phyloP scores from a whole-genome alignment of 495 filamentous ascomycete species.

The Hypoxylon intermedium region DNA sequence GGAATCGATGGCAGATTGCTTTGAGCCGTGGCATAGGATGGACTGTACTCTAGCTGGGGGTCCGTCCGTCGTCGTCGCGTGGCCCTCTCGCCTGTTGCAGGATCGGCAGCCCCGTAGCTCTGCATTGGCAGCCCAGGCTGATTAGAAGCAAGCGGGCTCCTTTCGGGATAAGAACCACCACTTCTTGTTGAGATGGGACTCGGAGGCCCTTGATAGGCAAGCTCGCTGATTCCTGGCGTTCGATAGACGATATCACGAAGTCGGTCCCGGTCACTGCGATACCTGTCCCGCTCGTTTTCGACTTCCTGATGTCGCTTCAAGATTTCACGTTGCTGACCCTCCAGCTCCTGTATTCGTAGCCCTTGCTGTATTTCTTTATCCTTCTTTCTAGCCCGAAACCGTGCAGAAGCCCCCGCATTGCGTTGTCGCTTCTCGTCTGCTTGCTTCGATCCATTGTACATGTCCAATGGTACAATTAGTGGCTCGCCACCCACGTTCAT shows the following conservation, averaged over 20 bases:
- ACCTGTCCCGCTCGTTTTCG: slow-evolving; percentile 55
- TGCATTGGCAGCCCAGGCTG: slow-evolving; percentile 32
- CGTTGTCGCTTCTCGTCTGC: slow-evolving; percentile 91
- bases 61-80: slow-evolving; percentile 55
- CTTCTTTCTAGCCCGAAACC: slow-evolving; percentile 88
- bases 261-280: slow-evolving; percentile 66
- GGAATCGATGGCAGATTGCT: slow-evolving; percentile 50
- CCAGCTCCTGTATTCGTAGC: slow-evolving; percentile 66
- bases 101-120: slow-evolving; percentile 34
- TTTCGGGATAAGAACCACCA: slow-evolving; percentile 44
- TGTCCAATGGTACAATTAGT: slow-evolving; percentile 70
- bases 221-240: slow-evolving; percentile 58
- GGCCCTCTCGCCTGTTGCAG: slow-evolving; percentile 49
- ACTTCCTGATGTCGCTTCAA: slow-evolving; percentile 56
- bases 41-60: slow-evolving; percentile 49
- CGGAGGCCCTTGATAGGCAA: slow-evolving; percentile 55
- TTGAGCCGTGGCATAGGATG: slow-evolving; percentile 46
- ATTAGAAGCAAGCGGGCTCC: slow-evolving; percentile 39
- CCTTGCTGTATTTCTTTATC: slow-evolving; percentile 82
- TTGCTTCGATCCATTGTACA: slow-evolving; percentile 81
- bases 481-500: slow-evolving; percentile 56
- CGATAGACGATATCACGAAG: slow-evolving; percentile 68
- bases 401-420: slow-evolving; percentile 90
- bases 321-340: slow-evolving; percentile 61
- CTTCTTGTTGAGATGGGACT: slow-evolving; percentile 51